Base-by-base conservation (phyloP, 2,329 filamentous ascomycete species). In the Rutstroemia sp. region DNA sequence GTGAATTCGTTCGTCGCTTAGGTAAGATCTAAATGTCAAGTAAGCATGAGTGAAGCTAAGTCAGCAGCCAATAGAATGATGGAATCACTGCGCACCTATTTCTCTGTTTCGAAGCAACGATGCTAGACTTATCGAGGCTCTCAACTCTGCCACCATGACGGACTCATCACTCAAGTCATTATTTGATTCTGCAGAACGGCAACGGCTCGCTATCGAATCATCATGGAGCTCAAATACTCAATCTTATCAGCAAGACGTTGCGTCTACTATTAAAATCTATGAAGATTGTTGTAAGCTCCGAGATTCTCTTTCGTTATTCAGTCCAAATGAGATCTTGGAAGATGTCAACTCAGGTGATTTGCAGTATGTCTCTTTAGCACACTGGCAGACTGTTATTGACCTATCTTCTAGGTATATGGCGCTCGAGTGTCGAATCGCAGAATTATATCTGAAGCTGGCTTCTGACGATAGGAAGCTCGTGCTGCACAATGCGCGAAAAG, bases 291-390 rank as follows among this genome's bases (percentile, higher is more conserved):
- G 87, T 57, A 76, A 81, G 58, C 81, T 88, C 56, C 82, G 89
- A 61, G 77, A 82, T 62, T 78, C 83, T 58, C 77, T 94, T 25
- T 86, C 88, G 0, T 77, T 99, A 53, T 97, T 97, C 79, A 96
- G 90, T 64, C 78, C 84, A 38, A 99, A 99, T 72, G 94, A 99
- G 72, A 80, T 82, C 0, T 73, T 92, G 41, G 94, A 99, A 60
- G 94, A 99, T 73, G 75, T 96, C 34, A 77, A 88, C 14, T 95
- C 92, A 1, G 78, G 80, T n/a, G 86, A 95, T 67, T 74, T 99
- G 34, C 89, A 90, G 73, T 95, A 75, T 58, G 72, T 64, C 48
- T 34, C 2, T 38, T 38, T 39, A 7, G 34, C 14, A 27, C 39
- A 19, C 14, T 21, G 50, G 16, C 19, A 34, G 42, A 21, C 25